Percentiles rank a stretch among this genome's conserved stretches.
Evolutionary conservation across 768 basidiomycete species (phyloP).

Genomic region (Mycena sanguinolenta): DNA sequence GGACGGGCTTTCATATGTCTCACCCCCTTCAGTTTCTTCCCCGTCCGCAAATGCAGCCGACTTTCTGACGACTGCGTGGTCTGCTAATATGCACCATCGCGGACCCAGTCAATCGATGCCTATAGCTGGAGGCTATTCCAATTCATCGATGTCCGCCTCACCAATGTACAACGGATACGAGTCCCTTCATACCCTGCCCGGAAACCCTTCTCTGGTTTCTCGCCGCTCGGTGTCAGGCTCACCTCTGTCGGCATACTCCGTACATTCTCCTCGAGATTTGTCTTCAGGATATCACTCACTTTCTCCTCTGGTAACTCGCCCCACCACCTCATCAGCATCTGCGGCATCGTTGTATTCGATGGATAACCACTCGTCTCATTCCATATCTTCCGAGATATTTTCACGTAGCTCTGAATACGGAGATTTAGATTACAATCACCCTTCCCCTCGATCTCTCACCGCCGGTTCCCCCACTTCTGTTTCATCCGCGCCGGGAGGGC

Average conservation of each 20-base stretch:
- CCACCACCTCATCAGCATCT: slow-evolving; percentile 17
- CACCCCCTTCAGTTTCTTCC: slow-evolving; percentile 7
- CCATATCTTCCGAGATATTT: not conserved
- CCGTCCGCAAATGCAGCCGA: slow-evolving; percentile 12
- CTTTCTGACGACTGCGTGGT: slow-evolving; percentile 15
- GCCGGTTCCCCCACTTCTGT: slow-evolving; percentile 14
- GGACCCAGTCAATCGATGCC: not conserved
- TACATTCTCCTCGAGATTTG: not conserved
- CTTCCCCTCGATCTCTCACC: slow-evolving; percentile 18
- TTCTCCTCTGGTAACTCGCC: not conserved
- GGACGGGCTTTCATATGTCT: slow-evolving; percentile 1
- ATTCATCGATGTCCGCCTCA: slow-evolving; percentile 15
- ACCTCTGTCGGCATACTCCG: slow-evolving; percentile 14
- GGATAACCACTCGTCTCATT: slow-evolving; percentile 3
- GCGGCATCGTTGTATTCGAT: slow-evolving; percentile 17
- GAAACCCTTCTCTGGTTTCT: slow-evolving; percentile 10
- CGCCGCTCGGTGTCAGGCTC: slow-evolving; percentile 16
- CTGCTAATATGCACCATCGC: not conserved
- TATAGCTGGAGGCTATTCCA: slow-evolving; percentile 6
- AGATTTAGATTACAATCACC: slow-evolving; percentile 12
- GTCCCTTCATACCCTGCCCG: slow-evolving; percentile 8
- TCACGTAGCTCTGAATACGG: slow-evolving; percentile 2
- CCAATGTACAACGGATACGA: slow-evolving; percentile 19
- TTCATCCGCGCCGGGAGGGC: slow-evolving; percentile 3
- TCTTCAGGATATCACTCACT: not conserved